These are phyloP conservation scores for Eimeria maxima DNA, from an alignment of 169 alveolate genomes.

Conservation along the genomic window DNA sequence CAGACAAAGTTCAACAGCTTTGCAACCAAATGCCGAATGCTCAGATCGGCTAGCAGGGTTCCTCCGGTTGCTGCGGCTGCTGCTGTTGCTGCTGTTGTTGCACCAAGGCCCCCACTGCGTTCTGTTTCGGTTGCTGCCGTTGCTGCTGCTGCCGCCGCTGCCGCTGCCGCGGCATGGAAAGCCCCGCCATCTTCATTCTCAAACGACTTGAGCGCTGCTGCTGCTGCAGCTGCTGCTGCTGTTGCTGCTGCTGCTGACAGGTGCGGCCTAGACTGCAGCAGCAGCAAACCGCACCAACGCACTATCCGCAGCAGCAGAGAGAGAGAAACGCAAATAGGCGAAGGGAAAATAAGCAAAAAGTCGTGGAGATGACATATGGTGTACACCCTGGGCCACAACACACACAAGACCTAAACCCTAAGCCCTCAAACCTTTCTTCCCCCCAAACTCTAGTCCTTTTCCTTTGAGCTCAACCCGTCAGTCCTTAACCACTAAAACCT, in stretches of 20 bases:
- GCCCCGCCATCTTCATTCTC: slow-evolving; percentile 18
- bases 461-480: not conserved
- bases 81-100: slow-evolving; percentile 23
- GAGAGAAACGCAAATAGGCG: slow-evolving; percentile 61
- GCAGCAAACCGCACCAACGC: slow-evolving; percentile 69
- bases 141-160: slow-evolving; percentile 65
- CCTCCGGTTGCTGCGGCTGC: not conserved
- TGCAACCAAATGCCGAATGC: slow-evolving; percentile 68
- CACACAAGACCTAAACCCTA: slow-evolving; percentile 24
- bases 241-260: slow-evolving; percentile 16
- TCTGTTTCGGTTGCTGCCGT: slow-evolving; percentile 8
- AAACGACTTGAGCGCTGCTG: slow-evolving; percentile 56
- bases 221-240: slow-evolving; percentile 77
- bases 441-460: not conserved
- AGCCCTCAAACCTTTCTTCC: not conserved
- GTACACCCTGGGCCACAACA: slow-evolving; percentile 4
- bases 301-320: slow-evolving; percentile 61
- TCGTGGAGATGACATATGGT: slow-evolving; percentile 64
- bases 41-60: not conserved
- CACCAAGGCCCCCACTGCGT: not conserved
- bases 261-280: slow-evolving; percentile 66
- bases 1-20: slow-evolving; percentile 70
- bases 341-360: slow-evolving; percentile 36
- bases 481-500: not conserved
- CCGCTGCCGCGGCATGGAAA: slow-evolving; percentile 47